Percentiles rank a stretch among this genome's conserved stretches.
Evolutionary conservation across 2,329 filamentous ascomycete genomes (phyloP).

Genomic region (Venturia aucupariae): DNA sequence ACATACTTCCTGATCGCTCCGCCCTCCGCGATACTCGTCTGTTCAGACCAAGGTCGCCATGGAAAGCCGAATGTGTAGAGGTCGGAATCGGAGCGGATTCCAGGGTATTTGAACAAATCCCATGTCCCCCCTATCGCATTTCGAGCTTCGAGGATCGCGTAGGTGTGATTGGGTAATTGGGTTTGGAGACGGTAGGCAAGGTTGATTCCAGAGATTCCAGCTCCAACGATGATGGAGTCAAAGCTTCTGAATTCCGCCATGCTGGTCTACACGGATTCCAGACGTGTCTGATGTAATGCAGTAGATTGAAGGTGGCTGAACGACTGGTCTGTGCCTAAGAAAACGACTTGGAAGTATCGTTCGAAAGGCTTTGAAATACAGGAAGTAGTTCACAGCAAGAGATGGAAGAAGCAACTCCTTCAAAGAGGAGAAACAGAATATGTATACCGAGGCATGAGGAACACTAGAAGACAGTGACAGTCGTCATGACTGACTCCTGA

Average conservation of each 20-base stretch:
- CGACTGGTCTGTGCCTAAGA: neutral
- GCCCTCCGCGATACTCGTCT: slow-evolving; percentile 35
- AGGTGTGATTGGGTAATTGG: slow-evolving; percentile 45
- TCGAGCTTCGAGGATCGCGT: slow-evolving; percentile 60
- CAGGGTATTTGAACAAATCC: slow-evolving; percentile 68
- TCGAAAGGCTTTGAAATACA: neutral
- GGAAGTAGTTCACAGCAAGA: neutral
- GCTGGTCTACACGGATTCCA: neutral
- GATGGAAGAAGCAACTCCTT: neutral
- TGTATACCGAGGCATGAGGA: neutral
- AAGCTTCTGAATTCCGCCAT: slow-evolving; percentile 19
- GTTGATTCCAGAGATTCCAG: slow-evolving; percentile 69
- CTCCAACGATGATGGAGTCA: slow-evolving; percentile 55
- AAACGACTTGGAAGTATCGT: neutral
- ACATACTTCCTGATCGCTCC: slow-evolving; percentile 36
- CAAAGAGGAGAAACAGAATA: neutral
- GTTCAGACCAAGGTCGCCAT: slow-evolving; percentile 56
- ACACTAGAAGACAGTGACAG: too few species aligned
- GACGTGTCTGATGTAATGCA: neutral
- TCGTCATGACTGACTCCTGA: neutral
- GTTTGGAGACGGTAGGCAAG: slow-evolving; percentile 59
- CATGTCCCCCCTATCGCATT: slow-evolving; percentile 64
- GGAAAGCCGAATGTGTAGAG: slow-evolving; percentile 49
- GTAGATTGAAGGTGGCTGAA: neutral
- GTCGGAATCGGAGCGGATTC: slow-evolving; percentile 49